phyloP scores from a whole-genome alignment of 345 rosid genomes.

The Theobroma cacao region DNA sequence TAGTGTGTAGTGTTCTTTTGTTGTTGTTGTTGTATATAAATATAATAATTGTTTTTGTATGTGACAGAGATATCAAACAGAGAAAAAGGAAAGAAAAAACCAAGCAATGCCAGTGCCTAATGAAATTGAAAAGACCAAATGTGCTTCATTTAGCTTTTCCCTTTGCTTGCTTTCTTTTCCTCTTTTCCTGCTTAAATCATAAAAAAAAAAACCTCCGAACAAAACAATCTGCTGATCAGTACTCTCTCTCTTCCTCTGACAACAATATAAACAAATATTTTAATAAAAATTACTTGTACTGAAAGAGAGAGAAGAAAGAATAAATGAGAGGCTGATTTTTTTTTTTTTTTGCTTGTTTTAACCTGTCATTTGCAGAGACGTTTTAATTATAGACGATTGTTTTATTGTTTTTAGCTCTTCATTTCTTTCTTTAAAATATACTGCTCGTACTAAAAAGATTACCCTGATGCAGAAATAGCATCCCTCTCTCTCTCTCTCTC shows the following conservation, averaged over 20 bases:
- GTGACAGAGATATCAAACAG: conserved; percentile 7
- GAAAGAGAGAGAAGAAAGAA: too few species aligned
- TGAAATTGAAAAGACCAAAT: conserved; percentile 21
- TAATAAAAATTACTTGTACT: too few species aligned
- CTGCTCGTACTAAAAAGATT: not conserved
- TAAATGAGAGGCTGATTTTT: not conserved
- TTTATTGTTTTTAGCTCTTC: not conserved
- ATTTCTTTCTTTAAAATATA: not conserved
- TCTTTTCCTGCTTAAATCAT: not conserved
- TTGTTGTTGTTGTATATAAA: not conserved
- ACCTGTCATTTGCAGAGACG: too few species aligned
- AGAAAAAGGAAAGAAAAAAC: not conserved
- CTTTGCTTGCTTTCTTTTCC: not conserved
- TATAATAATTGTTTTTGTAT: not conserved
- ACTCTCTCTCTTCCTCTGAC: not conserved
- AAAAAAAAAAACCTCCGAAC: not conserved
- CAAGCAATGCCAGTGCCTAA: too few species aligned
- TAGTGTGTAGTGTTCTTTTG: not conserved
- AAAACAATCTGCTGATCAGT: not conserved
- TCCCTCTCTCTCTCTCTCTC: not conserved
- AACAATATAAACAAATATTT: not conserved
- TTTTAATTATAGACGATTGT: too few species aligned
- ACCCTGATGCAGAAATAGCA: not conserved
- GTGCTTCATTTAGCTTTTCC: not conserved
- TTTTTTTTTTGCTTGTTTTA: too few species aligned